phyloP scores from a whole-genome alignment of 2,329 filamentous ascomycete genomes.

The Sporothrix globosa region DNA sequence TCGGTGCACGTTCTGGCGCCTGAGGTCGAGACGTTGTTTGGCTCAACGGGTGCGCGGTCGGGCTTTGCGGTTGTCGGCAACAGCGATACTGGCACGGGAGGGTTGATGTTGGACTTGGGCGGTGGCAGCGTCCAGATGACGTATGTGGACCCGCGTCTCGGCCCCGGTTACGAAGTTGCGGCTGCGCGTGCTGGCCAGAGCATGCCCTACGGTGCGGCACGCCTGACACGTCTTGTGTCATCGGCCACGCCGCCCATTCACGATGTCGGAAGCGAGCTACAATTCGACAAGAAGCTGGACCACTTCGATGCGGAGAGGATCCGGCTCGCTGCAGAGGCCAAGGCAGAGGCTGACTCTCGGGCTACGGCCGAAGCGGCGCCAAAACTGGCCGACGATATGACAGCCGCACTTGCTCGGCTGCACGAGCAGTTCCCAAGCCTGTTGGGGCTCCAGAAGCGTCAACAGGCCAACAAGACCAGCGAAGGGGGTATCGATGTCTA shows the following conservation, averaged over 20 bases:
- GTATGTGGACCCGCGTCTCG: conserved; percentile 56
- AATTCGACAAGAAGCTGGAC: neutral
- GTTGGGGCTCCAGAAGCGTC: conserved; percentile 36
- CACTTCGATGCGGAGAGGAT: conserved; percentile 13
- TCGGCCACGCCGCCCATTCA: neutral
- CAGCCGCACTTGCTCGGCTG: conserved; percentile 61
- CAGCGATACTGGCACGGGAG: conserved; percentile 52
- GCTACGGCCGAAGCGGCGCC: conserved; percentile 53
- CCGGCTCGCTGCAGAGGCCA: conserved; percentile 6
- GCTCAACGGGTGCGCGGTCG: conserved; percentile 80
- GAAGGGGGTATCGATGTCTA: conserved; percentile 67
- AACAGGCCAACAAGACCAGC: conserved; percentile 45
- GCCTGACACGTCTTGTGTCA: conserved; percentile 51
- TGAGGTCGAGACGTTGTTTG: conserved; percentile 79
- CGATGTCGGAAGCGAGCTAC: neutral
- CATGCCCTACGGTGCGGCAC: conserved; percentile 64
- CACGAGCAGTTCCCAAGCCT: conserved; percentile 57
- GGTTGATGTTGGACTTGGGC: conserved; percentile 81
- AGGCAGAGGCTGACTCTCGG: conserved; percentile 44
- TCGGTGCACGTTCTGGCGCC: conserved; percentile 73
- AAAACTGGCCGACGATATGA: conserved; percentile 62
- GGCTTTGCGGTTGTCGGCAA: conserved; percentile 62
- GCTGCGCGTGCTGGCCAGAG: conserved; percentile 61
- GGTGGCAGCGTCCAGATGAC: conserved; percentile 71
- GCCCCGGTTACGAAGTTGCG: conserved; percentile 52